A percentile compares a stretch with the other conserved stretches of the same genome.
phyloP scores from a whole-genome alignment of 495 filamentous ascomycete genomes.

The Trichoderma gamsii region DNA sequence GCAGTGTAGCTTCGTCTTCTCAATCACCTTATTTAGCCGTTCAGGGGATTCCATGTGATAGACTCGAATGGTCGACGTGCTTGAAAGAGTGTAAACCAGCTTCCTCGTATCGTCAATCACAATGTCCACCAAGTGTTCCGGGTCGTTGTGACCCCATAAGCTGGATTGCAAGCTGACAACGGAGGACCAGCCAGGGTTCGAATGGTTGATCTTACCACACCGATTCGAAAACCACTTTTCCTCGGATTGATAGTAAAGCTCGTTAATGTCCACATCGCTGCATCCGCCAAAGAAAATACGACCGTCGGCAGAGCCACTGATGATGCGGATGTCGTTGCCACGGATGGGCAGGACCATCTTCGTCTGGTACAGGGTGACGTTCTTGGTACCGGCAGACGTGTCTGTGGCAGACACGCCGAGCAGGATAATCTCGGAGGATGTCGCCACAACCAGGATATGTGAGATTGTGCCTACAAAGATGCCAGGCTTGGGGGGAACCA shows the following conservation, averaged over 20 bases:
- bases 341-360: slow-evolving; percentile 68
- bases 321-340: slow-evolving; percentile 61
- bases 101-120: slow-evolving; percentile 81
- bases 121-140: slow-evolving; percentile 66
- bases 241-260: slow-evolving; percentile 92
- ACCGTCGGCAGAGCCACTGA: slow-evolving; percentile 73
- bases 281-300: slow-evolving; percentile 89
- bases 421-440: slow-evolving; percentile 72
- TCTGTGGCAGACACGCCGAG: slow-evolving; percentile 66
- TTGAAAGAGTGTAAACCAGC: slow-evolving; percentile 86
- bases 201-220: slow-evolving; percentile 79
- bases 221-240: slow-evolving; percentile 89
- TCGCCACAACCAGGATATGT: slow-evolving; percentile 83
- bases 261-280: slow-evolving; percentile 77
- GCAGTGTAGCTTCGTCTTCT: slow-evolving; percentile 48
- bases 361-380: slow-evolving; percentile 75
- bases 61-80: slow-evolving; percentile 72
- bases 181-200: slow-evolving; percentile 64
- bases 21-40: slow-evolving; percentile 47
- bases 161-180: slow-evolving; percentile 54
- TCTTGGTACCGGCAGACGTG: slow-evolving; percentile 54
- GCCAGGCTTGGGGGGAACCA: slow-evolving; percentile 69
- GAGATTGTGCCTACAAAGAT: slow-evolving; percentile 82
- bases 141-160: slow-evolving; percentile 27
- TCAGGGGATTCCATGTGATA: slow-evolving; percentile 64